Conservation (phyloP, 2,329 filamentous ascomycete species). For the Leptographium flavum region DNA sequence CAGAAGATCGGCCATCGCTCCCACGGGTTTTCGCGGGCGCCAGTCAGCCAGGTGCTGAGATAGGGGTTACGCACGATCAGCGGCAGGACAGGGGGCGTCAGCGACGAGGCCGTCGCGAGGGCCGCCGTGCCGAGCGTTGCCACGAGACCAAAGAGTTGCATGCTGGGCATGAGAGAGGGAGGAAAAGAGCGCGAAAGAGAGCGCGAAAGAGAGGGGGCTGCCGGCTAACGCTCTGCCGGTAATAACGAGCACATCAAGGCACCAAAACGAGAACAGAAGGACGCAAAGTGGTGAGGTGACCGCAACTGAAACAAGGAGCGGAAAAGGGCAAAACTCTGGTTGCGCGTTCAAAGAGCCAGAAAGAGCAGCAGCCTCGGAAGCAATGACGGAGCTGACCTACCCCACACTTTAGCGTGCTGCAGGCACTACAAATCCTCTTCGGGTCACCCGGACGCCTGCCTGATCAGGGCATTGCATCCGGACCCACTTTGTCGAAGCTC, state of each 20-base stretch:
- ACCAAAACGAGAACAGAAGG: neutral
- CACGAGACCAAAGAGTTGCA: slow-evolving; percentile 6
- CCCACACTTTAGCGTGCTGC: slow-evolving; percentile 4
- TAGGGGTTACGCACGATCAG: slow-evolving; percentile 46
- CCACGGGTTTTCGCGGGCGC: slow-evolving; percentile 64
- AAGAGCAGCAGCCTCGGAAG: too few species aligned
- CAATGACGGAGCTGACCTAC: neutral
- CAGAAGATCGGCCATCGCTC: slow-evolving; percentile 62
- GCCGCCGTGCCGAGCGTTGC: slow-evolving; percentile 13
- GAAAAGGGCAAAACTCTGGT: neutral
- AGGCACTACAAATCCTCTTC: too few species aligned
- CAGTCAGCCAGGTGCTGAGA: slow-evolving; percentile 45
- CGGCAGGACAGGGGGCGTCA: slow-evolving; percentile 42
- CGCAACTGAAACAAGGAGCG: neutral
- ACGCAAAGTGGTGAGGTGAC: neutral
- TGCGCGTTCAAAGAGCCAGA: too few species aligned
- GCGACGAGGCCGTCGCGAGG: slow-evolving; percentile 30
- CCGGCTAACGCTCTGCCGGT: neutral
- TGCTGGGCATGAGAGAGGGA: neutral
- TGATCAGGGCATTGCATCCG: too few species aligned
- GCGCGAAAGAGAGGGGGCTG: too few species aligned
- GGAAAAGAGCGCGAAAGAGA: too few species aligned
- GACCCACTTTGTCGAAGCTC: too few species aligned
- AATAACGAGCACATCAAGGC: neutral
- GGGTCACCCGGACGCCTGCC: too few species aligned